Evolutionary conservation across 148 eudicot species (phyloP).

Genomic region (Diospyros kaki): DNA sequence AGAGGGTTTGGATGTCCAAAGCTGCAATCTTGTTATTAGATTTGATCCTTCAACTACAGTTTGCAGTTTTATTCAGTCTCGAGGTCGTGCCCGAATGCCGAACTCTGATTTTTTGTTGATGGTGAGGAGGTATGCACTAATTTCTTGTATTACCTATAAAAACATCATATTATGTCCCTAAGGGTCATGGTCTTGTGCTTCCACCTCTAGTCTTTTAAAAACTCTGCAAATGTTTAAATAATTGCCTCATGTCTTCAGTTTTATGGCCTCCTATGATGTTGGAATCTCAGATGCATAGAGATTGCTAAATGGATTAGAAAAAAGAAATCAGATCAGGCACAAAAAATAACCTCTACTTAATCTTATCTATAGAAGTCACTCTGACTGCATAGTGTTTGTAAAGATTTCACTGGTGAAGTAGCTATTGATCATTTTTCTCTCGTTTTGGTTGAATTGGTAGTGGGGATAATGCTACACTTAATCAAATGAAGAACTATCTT

Average conservation of each 20-base stretch:
- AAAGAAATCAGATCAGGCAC: too few relatives aligned
- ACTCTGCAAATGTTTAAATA: background rate
- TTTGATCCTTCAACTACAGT: slow-evolving; percentile 61
- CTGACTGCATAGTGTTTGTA: background rate
- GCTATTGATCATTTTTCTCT: background rate
- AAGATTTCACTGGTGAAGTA: background rate
- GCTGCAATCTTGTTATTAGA: slow-evolving; percentile 62
- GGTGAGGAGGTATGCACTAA: slow-evolving; percentile 51
- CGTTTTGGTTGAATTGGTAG: slow-evolving; percentile 24
- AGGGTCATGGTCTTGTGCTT: background rate
- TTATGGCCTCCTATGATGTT: background rate
- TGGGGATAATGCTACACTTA: slow-evolving; percentile 45
- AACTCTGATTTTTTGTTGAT: slow-evolving; percentile 22
- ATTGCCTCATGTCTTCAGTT: background rate
- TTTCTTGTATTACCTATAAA: background rate
- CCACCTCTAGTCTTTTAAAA: background rate
- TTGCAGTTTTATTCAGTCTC: slow-evolving; percentile 46
- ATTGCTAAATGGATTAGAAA: background rate
- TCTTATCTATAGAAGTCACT: background rate
- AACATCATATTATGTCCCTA: background rate
- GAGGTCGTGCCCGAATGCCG: slow-evolving; percentile 13
- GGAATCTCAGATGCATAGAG: background rate
- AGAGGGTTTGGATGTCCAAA: slow-evolving; percentile 64
- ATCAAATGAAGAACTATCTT: slow-evolving; percentile 48
- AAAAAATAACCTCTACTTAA: background rate